Evolutionary conservation across 345 rosid genomes (phyloP).

Genomic region (Erysimum cheiranthoides): DNA sequence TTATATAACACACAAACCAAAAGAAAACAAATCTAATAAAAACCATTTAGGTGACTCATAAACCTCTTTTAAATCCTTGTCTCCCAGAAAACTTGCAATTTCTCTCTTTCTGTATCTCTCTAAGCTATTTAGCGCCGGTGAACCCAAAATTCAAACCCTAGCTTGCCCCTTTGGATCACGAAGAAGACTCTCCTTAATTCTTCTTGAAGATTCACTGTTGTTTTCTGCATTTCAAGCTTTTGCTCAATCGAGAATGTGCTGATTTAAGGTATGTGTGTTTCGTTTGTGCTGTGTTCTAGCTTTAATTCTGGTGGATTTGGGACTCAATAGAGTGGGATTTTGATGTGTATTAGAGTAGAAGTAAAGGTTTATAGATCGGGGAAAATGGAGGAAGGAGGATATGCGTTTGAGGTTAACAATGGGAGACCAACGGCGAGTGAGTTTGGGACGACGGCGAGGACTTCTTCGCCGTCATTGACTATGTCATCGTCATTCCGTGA

Average conservation of each 20-base stretch:
- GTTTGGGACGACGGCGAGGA: constrained; percentile 28
- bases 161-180: constrained; percentile 4
- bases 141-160: too few species aligned
- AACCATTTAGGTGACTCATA: too few species aligned
- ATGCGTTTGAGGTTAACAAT: constrained; percentile 38
- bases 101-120: too few species aligned
- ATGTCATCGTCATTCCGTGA: constrained; percentile 78
- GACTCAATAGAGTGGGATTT: constrained; percentile 3
- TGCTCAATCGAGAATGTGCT: constrained; percentile 30
- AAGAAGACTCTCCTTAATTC: background rate
- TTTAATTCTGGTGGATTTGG: background rate
- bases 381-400: constrained; percentile 39
- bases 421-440: constrained; percentile 34
- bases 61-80: too few species aligned
- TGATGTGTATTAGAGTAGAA: constrained; percentile 7
- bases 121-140: too few species aligned
- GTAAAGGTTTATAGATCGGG: constrained; percentile 25
- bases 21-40: too few species aligned
- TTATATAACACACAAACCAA: too few species aligned
- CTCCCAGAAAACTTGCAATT: too few species aligned
- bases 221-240: constrained; percentile 22
- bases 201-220: constrained; percentile 4
- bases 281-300: background rate
- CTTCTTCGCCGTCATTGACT: constrained; percentile 48
- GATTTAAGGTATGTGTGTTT: constrained; percentile 19